phyloP scores from a whole-genome alignment of 331 rosid genomes.

The Prunus yedoensis region DNA sequence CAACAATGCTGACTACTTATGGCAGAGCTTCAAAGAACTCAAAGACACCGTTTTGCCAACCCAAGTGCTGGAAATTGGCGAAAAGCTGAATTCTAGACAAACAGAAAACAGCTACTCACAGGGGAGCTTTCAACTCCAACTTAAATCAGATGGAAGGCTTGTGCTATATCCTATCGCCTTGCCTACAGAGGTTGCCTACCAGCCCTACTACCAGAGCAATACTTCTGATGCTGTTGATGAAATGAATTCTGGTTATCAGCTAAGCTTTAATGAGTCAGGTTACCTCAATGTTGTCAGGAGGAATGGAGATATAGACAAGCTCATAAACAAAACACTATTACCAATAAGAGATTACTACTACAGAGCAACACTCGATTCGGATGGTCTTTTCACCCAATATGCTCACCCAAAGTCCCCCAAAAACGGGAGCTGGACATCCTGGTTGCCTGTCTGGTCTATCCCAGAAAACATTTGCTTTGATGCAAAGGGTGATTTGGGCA shows the following conservation, averaged over 20 bases:
- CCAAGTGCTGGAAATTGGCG: conserved; percentile 5
- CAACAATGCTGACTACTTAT: background rate
- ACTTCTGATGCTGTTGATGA: background rate
- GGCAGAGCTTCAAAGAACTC: conserved; percentile 12
- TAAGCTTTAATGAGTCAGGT: conserved; percentile 7
- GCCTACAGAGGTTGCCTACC: background rate
- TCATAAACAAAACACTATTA: background rate
- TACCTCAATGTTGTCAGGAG: background rate
- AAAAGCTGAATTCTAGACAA: background rate
- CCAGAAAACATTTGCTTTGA: conserved; percentile 2
- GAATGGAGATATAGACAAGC: background rate
- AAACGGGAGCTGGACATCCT: conserved; percentile 2
- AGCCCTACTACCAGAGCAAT: background rate
- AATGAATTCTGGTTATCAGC: background rate
- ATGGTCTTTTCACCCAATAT: conserved; percentile 6
- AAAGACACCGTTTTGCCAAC: conserved; percentile 7
- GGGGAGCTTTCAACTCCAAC: conserved; percentile 15
- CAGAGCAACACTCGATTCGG: conserved; percentile 11
- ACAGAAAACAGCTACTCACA: background rate
- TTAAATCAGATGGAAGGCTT: conserved; percentile 3
- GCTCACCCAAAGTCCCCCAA: conserved; percentile 7
- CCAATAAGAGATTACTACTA: conserved; percentile 2
- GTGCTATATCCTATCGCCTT: background rate
- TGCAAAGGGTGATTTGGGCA: background rate
- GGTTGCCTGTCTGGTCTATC: background rate